A percentile compares a stretch with the other conserved stretches of the same genome.
Conservation (phyloP, 108 stramenopile genomes). For the Epithemia pelagica region DNA sequence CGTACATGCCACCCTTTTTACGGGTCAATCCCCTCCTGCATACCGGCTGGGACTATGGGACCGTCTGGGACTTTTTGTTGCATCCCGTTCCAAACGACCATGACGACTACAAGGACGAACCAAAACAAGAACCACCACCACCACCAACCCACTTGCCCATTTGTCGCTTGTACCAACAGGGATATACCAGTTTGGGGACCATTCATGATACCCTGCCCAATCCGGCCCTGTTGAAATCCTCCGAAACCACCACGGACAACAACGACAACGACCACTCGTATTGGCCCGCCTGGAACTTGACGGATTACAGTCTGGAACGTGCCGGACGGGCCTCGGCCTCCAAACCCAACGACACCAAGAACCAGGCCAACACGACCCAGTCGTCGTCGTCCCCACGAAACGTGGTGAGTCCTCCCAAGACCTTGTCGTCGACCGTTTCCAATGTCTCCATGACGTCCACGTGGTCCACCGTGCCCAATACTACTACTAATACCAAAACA, state of each 20-base stretch:
- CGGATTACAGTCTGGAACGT: conserved; percentile 74
- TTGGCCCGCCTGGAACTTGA: conserved; percentile 85
- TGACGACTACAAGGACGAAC: not conserved
- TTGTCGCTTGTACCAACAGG: conserved; percentile 91
- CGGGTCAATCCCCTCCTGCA: conserved; percentile 91
- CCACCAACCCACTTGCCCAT: conserved; percentile 83
- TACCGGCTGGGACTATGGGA: conserved; percentile 78
- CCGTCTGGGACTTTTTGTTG: conserved; percentile 89
- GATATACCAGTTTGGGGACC: conserved; percentile 95
- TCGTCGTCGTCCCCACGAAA: not conserved
- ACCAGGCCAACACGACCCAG: conserved; percentile 8
- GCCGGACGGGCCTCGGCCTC: conserved; percentile 60
- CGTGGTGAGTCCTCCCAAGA: not conserved
- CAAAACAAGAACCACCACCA: not conserved
- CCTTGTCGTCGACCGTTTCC: not conserved
- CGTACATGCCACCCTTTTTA: conserved; percentile 97
- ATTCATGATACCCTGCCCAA: conserved; percentile 86
- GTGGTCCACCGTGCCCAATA: not conserved
- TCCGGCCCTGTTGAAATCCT: conserved; percentile 61
- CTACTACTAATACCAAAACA: not conserved
- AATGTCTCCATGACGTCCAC: not conserved
- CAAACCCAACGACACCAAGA: conserved; percentile 18
- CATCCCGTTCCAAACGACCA: not conserved
- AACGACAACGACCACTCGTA: conserved; percentile 51
- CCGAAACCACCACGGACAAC: not conserved